Evolutionary conservation across 257 asterid genomes (phyloP), one percentile per base, ranked within the genome.

Genomic region (Echites panduratus): DNA sequence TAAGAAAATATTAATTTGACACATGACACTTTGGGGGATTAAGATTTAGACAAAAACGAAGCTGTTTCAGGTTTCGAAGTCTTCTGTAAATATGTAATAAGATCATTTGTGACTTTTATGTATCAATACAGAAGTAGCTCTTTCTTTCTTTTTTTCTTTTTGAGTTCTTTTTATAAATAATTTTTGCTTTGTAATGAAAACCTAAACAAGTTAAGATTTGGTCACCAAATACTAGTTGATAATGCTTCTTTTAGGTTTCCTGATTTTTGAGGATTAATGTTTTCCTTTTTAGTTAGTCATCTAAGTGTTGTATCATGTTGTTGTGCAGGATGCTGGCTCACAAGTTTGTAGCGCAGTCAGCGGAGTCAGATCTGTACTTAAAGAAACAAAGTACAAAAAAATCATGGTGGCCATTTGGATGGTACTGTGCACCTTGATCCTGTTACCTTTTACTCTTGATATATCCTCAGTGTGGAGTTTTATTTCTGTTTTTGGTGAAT

Each of bases 361-460:
- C 71, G 40, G 93, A 82, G 70, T 85, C 96, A 32, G 96, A 84
- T 71, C 75, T 78, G 54, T 75, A 81, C 83, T 79, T 75, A 45
- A 88, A 75, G 76, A 85, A 82, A 77, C 89, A 89, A 76, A 84
- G 83, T 32, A 68, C 90, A 40, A 88, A 85, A 69, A 94, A 81
- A 73, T 84, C 99, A 43, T 94, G 99, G 99, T 94, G 97, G 97
- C 72, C 95, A 61, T 88, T 94, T 83, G 99, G 99, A 86, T 80
- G 99, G 99, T 69, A 84, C 47, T 70, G 14, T 59, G 66, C 61
- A 38, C 47, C 70, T 73, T 61, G 66, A 53, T 32, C 63, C 27
- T 71, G 52, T 41, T 64, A 52, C 41, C 27, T 41, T 9, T 9
- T 68, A 11, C 58, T 19, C 17, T 40, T 66, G 50, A 41, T 53